Evolutionary conservation across 2,329 filamentous ascomycete genomes (phyloP).

Genomic region (Teratosphaeria pseudoeucalypti): DNA sequence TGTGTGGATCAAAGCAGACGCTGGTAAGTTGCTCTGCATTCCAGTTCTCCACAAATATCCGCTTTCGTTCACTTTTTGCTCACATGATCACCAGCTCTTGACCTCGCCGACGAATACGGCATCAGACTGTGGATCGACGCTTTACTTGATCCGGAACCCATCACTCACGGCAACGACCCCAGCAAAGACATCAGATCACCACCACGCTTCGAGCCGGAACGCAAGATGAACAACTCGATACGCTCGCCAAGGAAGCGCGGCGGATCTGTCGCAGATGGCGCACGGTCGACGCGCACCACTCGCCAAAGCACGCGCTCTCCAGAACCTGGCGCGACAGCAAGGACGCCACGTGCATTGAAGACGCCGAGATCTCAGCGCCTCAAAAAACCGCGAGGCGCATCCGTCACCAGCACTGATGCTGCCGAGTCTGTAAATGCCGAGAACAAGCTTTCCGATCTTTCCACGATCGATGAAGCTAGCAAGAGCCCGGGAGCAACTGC

Average conservation of each 20-base stretch:
- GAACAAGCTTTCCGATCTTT: background rate
- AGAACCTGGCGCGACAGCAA: slow-evolving; percentile 41
- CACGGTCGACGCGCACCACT: slow-evolving; percentile 27
- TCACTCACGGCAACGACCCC: slow-evolving; percentile 51
- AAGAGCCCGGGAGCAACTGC: slow-evolving; percentile 1
- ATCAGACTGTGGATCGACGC: slow-evolving; percentile 82
- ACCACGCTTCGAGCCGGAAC: slow-evolving; percentile 53
- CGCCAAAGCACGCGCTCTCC: slow-evolving; percentile 51
- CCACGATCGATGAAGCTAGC: background rate
- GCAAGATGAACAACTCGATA: slow-evolving; percentile 16
- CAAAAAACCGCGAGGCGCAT: slow-evolving; percentile 23
- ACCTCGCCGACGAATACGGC: slow-evolving; percentile 75
- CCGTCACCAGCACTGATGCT: slow-evolving; percentile 14
- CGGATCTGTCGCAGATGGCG: slow-evolving; percentile 4
- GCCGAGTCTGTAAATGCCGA: slow-evolving; percentile 12
- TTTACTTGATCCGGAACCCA: slow-evolving; percentile 80
- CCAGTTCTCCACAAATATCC: background rate
- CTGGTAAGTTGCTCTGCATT: background rate
- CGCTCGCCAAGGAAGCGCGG: slow-evolving; percentile 13
- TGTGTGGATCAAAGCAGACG: slow-evolving; percentile 1
- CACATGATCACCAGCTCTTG: slow-evolving; percentile 50
- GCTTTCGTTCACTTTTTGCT: slow-evolving; percentile 1
- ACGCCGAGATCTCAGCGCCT: slow-evolving; percentile 46
- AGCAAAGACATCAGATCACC: slow-evolving; percentile 65
- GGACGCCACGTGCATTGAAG: slow-evolving; percentile 36